phyloP scores from a whole-genome alignment of 139 green algal genomes.

The Deuterostichococcus epilithicus region DNA sequence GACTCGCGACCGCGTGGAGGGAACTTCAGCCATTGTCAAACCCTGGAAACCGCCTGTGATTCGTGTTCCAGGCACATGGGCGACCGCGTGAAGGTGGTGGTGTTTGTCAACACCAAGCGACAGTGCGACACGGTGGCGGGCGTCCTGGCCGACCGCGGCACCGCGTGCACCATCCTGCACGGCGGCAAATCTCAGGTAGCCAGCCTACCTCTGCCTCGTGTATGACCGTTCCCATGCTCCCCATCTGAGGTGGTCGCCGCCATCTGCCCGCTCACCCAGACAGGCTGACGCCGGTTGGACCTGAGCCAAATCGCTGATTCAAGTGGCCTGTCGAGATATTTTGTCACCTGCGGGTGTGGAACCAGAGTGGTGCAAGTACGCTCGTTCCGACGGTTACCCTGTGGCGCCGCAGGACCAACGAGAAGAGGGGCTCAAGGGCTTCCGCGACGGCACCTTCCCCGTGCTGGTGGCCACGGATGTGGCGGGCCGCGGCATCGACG shows the following conservation, averaged over 20 bases:
- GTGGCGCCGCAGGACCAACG: slow-evolving; percentile 69
- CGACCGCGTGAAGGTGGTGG: slow-evolving; percentile 79
- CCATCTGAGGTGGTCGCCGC: no score
- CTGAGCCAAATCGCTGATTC: no score
- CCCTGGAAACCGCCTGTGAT: no score
- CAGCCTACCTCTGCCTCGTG: background rate
- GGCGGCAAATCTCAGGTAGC: slow-evolving; percentile 78
- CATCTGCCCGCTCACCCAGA: no score
- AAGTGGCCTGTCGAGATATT: no score
- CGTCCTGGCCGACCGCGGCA: slow-evolving; percentile 61
- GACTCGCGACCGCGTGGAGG: no score
- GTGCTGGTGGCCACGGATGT: slow-evolving; percentile 97
- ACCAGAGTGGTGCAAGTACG: no score
- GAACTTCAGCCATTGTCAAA: no score
- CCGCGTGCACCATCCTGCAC: slow-evolving; percentile 79
- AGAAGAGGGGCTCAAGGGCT: slow-evolving; percentile 73
- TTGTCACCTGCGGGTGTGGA: no score
- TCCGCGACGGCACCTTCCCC: slow-evolving; percentile 86
- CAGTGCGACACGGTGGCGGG: slow-evolving; percentile 82
- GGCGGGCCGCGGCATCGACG: slow-evolving; percentile 95
- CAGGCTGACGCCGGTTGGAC: no score
- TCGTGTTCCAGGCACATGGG: slow-evolving; percentile 27
- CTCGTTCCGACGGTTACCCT: no score
- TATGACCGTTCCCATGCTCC: background rate
- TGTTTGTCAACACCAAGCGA: slow-evolving; percentile 95